Evolutionary conservation across 2,329 filamentous ascomycete genomes (phyloP).

Genomic region (Verticillium zaregamsianum): DNA sequence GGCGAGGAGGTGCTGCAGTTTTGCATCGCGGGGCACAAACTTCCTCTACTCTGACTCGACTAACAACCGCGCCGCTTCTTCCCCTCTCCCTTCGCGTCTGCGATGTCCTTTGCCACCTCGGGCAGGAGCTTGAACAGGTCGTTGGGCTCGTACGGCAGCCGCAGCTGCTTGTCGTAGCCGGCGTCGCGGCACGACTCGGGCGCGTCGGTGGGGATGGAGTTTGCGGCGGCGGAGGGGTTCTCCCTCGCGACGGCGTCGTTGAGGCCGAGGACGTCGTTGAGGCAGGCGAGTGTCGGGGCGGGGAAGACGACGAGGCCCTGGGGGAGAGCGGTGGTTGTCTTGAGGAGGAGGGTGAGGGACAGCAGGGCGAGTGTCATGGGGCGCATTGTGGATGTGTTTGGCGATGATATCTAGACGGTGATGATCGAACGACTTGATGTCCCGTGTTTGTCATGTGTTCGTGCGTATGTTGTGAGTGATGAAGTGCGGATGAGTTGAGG

Average conservation of each 20-base stretch:
- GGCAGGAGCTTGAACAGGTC: not conserved
- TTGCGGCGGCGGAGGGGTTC: not conserved
- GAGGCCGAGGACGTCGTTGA: not conserved
- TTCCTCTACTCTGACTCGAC: too few relatives aligned
- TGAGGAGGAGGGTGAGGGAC: not conserved
- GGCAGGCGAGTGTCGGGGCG: not conserved
- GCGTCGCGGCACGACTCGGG: not conserved
- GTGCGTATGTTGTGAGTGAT: too few relatives aligned
- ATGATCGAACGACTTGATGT: not conserved
- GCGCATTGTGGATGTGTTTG: not conserved
- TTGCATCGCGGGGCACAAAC: too few relatives aligned
- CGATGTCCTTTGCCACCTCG: not conserved
- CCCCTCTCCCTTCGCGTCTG: not conserved
- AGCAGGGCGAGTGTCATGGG: not conserved
- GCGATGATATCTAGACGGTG: not conserved
- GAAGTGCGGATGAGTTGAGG: too few relatives aligned
- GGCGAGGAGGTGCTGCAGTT: too few relatives aligned
- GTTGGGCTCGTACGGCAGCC: not conserved
- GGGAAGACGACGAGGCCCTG: not conserved
- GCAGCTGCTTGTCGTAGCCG: not conserved
- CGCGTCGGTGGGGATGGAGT: not conserved
- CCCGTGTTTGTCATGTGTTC: not conserved
- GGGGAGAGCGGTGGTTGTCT: not conserved
- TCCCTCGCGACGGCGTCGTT: not conserved
- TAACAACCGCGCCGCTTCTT: not conserved